Evolutionary conservation across 208 protist genomes (phyloP).

Genomic region (Leishmania lainsoni): DNA sequence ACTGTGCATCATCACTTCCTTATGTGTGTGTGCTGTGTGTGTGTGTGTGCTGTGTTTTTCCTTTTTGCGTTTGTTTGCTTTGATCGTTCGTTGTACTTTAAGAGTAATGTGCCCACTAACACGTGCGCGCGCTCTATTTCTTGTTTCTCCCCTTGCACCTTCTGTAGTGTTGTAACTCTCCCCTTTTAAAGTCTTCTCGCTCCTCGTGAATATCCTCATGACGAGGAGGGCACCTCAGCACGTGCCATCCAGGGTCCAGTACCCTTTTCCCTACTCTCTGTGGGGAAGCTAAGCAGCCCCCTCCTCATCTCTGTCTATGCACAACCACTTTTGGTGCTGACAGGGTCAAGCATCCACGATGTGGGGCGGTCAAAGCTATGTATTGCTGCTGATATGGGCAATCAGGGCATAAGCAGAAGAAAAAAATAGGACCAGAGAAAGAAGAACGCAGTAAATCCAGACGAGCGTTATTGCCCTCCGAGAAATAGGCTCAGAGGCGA

Average conservation of each 20-base stretch:
- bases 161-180: not conserved
- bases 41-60: not conserved
- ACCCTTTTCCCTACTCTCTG: not conserved
- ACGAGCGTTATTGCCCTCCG: not conserved
- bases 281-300: not conserved
- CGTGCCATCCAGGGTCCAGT: not conserved
- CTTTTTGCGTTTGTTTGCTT: conserved; percentile 1
- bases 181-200: not conserved
- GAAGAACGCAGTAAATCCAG: not conserved
- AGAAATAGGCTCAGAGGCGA: not conserved
- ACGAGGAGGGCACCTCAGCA: not conserved
- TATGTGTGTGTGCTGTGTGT: not conserved
- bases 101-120: not conserved
- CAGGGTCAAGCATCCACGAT: not conserved
- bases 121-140: not conserved
- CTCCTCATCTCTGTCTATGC: not conserved
- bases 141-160: not conserved
- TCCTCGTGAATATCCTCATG: too few species aligned
- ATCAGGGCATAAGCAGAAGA: not conserved
- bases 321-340: not conserved
- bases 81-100: not conserved
- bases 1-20: not conserved
- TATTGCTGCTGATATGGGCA: not conserved
- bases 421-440: not conserved
- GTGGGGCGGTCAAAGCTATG: not conserved